Evolutionary conservation across 116 monocot species (phyloP).

Genomic region (Zostera marina): DNA sequence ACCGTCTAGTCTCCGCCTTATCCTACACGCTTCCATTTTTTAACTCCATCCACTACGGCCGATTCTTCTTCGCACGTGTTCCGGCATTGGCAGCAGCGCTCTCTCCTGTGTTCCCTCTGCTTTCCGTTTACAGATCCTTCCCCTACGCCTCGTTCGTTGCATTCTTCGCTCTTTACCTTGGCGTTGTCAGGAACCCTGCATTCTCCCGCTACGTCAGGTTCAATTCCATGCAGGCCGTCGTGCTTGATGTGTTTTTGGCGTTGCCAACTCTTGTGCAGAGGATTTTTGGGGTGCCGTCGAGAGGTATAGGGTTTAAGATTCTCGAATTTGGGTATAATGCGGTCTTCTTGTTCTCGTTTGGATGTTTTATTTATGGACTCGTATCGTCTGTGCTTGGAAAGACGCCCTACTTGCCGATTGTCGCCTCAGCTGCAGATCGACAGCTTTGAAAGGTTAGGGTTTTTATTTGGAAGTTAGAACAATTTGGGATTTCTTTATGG

Average conservation of each 20-base stretch:
- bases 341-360: constrained; percentile 34
- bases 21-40: constrained; percentile 72
- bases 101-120: constrained; percentile 40
- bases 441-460: constrained; percentile 35
- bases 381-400: constrained; percentile 42
- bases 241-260: constrained; percentile 80
- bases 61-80: constrained; percentile 57
- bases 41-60: constrained; percentile 72
- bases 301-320: constrained; percentile 40
- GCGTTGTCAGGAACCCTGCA: constrained; percentile 49
- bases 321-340: constrained; percentile 35
- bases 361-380: constrained; percentile 46
- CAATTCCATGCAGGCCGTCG: constrained; percentile 89
- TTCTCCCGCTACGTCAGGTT: constrained; percentile 54
- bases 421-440: constrained; percentile 53
- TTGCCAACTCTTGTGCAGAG: constrained; percentile 53
- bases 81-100: constrained; percentile 21
- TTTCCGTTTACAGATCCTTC: constrained; percentile 37
- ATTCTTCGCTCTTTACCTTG: constrained; percentile 79
- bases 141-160: constrained; percentile 62
- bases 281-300: constrained; percentile 31
- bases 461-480: background rate
- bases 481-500: no score
- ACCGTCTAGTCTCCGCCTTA: constrained; percentile 51
- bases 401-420: constrained; percentile 66